Evolutionary conservation across 306 rosid genomes (phyloP), one percentile per base, ranked within the genome.

Genomic region (Lotus japonicus): DNA sequence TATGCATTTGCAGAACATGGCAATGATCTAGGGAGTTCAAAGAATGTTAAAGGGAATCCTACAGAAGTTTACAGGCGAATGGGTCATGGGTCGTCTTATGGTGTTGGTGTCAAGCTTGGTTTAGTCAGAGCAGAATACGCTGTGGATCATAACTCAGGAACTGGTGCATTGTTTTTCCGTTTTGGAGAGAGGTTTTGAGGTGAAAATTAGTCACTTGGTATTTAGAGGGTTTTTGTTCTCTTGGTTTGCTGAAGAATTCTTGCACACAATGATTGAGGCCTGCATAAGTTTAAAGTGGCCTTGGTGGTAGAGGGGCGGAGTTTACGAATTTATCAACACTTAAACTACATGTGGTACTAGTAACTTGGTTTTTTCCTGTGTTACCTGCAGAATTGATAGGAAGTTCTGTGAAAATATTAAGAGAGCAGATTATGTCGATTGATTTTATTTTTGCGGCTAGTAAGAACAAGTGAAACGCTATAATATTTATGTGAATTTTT

Each of bases 1-100:
- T 95, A 87, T 84, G 96, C 88, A 6, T 95, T 90, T 71, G 97
- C 84, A 13, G 99, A 94, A 43, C 97, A 94, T 52, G 99, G 97
- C 5, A 88, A 88, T 69, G 99, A 95, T 75, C 91, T 95, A 1
- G 96, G 99, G 65, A 90, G 89, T 15, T 95, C 99, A 14, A 95
- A 90, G 87, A 78, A 79, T 62, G 91, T 95, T 36, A 90, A 85
- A 74, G 99, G 99, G 52, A 95, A 95, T 75, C 99, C 97, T 5
- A 88, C 99, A 1, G 96, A 90, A 83, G 95, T 88, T 10, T 95
- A 90, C 71, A 69, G 99, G 85, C 84, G 96, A 77, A 72, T 84
- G 88, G 99, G 99, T 48, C 83, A 83, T 0, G 99, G 99, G 4
- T 90, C 97, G 1, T 87, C 99, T 0, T 95, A 90, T 71, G 99